phyloP scores from a whole-genome alignment of 345 rosid species.

The Linum trigynum region DNA sequence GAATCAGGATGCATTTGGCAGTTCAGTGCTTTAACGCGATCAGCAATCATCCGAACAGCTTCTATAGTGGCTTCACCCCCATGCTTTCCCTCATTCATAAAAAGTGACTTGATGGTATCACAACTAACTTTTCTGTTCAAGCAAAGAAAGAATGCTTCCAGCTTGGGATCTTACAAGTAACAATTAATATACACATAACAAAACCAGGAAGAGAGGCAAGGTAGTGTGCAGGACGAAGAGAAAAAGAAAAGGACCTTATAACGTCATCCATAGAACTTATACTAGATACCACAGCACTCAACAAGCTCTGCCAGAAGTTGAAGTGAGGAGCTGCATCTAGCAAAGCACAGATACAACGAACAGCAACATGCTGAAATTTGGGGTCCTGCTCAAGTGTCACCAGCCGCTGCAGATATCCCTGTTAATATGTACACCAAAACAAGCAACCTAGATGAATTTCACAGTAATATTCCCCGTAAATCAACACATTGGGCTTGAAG shows the following conservation, averaged over 20 bases:
- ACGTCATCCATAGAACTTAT: conserved; percentile 72
- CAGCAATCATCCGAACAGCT: conserved; percentile 75
- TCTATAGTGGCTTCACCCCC: conserved; percentile 78
- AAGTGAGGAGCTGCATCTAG: conserved; percentile 89
- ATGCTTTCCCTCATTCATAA: conserved; percentile 75
- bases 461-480: neutral
- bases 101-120: conserved; percentile 62
- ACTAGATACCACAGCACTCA: conserved; percentile 59
- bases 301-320: conserved; percentile 65
- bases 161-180: neutral
- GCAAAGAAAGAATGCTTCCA: neutral
- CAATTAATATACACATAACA: neutral
- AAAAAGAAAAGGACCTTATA: conserved; percentile 44
- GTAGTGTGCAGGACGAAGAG: neutral
- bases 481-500: neutral
- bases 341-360: conserved; percentile 66
- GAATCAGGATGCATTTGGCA: conserved; percentile 91
- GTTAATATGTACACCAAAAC: conserved; percentile 16
- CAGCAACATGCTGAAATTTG: conserved; percentile 50
- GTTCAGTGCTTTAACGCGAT: conserved; percentile 57
- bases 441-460: conserved; percentile 1
- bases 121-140: conserved; percentile 71
- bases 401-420: conserved; percentile 76
- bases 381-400: conserved; percentile 43
- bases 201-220: neutral